Percentiles rank a stretch among this genome's conserved stretches.
phyloP scores from a whole-genome alignment of 2,329 filamentous ascomycete genomes.

The Aspergillus intermedius region DNA sequence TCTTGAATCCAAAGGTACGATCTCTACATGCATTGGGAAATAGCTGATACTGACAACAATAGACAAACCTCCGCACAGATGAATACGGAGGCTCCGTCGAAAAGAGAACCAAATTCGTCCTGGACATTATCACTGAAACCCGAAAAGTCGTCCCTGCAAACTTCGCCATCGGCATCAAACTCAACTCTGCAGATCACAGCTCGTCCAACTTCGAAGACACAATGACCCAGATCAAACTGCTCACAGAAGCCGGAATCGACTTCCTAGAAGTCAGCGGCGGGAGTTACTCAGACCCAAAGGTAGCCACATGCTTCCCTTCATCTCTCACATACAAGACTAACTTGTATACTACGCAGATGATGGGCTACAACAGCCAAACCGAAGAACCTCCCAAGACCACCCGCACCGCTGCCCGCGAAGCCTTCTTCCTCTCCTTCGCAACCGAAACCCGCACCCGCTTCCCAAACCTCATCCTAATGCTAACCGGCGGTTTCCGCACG shows the following conservation, averaged over 20 bases:
- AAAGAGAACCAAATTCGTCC: slow-evolving; percentile 42
- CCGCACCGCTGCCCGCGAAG: slow-evolving; percentile 52
- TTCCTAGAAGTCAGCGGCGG: slow-evolving; percentile 65
- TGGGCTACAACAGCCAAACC: slow-evolving; percentile 13
- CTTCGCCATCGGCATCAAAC: slow-evolving; percentile 45
- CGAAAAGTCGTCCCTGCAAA: slow-evolving; percentile 35
- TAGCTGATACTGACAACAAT: not conserved
- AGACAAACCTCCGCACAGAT: slow-evolving; percentile 44
- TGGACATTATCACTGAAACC: slow-evolving; percentile 40
- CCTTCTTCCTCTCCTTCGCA: slow-evolving; percentile 64
- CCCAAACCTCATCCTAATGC: slow-evolving; percentile 44
- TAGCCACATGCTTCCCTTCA: slow-evolving; percentile 18
- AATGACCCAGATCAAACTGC: slow-evolving; percentile 51
- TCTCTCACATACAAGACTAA: not conserved
- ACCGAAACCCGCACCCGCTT: slow-evolving; percentile 44
- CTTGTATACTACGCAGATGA: slow-evolving; percentile 23
- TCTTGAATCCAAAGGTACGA: slow-evolving; percentile 31
- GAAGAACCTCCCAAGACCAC: slow-evolving; percentile 25
- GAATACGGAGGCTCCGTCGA: slow-evolving; percentile 42
- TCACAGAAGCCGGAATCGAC: slow-evolving; percentile 46
- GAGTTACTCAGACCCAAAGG: slow-evolving; percentile 48
- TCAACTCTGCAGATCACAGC: slow-evolving; percentile 46
- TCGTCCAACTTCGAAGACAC: slow-evolving; percentile 41
- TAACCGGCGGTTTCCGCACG: slow-evolving; percentile 59
- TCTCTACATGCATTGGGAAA: not conserved